Evolutionary conservation across 1,284 basidiomycete genomes (phyloP).

Genomic region (Cutaneotrichosporon mucoides): DNA sequence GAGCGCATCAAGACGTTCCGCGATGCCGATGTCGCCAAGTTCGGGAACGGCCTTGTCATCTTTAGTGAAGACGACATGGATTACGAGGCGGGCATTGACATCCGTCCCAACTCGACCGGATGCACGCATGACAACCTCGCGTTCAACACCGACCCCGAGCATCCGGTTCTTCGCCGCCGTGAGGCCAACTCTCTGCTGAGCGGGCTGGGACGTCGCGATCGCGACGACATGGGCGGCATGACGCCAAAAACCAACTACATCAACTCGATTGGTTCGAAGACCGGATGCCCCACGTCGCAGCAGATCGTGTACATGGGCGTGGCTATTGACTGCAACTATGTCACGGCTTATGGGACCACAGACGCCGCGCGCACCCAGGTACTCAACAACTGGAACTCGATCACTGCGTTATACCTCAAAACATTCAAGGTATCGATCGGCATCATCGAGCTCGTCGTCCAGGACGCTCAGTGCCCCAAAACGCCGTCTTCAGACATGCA

Average conservation of each 20-base stretch:
- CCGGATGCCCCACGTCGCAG: slow-evolving; percentile 70
- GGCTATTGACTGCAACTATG: slow-evolving; percentile 82
- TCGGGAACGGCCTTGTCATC: slow-evolving; percentile 61
- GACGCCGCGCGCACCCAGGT: slow-evolving; percentile 69
- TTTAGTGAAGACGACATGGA: slow-evolving; percentile 54
- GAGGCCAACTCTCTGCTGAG: background rate
- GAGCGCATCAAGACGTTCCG: slow-evolving; percentile 54
- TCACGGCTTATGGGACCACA: slow-evolving; percentile 57
- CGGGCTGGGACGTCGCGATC: slow-evolving; percentile 14
- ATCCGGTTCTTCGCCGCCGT: slow-evolving; percentile 52
- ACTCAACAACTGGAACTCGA: slow-evolving; percentile 63
- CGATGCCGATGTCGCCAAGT: slow-evolving; percentile 57
- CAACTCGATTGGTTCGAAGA: slow-evolving; percentile 60
- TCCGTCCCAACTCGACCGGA: slow-evolving; percentile 16
- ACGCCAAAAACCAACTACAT: slow-evolving; percentile 57
- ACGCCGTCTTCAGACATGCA: slow-evolving; percentile 42
- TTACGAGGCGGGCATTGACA: slow-evolving; percentile 16
- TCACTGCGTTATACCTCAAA: slow-evolving; percentile 69
- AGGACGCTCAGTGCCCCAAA: slow-evolving; percentile 51
- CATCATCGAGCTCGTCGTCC: slow-evolving; percentile 60
- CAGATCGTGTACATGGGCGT: slow-evolving; percentile 72
- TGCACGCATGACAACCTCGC: slow-evolving; percentile 67
- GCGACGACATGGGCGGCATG: slow-evolving; percentile 32
- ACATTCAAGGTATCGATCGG: slow-evolving; percentile 85
- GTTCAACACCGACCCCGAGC: slow-evolving; percentile 62